These are phyloP conservation scores for Umbelopsis isabellina DNA, from an alignment of 192 early-diverging fungal species.

Conservation along the genomic window DNA sequence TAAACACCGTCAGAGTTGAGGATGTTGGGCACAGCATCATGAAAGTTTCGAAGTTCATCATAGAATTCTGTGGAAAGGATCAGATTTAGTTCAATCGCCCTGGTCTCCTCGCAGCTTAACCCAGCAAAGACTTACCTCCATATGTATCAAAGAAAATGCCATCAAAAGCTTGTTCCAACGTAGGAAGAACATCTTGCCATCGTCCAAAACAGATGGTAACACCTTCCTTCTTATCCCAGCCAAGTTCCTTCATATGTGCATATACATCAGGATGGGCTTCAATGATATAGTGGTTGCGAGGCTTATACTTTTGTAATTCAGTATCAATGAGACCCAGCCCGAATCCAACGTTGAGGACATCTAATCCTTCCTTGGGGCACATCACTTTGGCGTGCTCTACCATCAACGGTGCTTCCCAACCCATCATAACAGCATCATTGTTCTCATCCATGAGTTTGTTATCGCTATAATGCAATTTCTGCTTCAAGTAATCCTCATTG, in stretches of 20 bases:
- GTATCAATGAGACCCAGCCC: constrained; percentile 91
- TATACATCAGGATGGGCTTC: constrained; percentile 98
- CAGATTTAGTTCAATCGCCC: not conserved
- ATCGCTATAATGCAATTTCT: constrained; percentile 81
- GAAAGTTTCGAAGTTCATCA: constrained; percentile 78
- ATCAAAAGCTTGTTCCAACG: constrained; percentile 77
- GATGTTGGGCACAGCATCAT: constrained; percentile 74
- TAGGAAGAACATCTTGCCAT: constrained; percentile 87
- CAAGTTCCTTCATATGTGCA: constrained; percentile 77
- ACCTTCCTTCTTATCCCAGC: constrained; percentile 85
- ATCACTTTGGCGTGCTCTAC: constrained; percentile 82
- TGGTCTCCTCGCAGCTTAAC: not conserved
- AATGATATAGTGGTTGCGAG: constrained; percentile 84
- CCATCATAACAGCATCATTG: constrained; percentile 97
- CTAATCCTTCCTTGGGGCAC: constrained; percentile 56
- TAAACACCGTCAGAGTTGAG: constrained; percentile 79
- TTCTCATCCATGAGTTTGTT: constrained; percentile 82
- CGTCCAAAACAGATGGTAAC: constrained; percentile 88
- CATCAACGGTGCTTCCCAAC: constrained; percentile 96
- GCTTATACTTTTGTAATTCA: constrained; percentile 74
- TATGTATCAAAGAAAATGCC: constrained; percentile 96
- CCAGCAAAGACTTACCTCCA: constrained; percentile 46
- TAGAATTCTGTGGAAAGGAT: constrained; percentile 71
- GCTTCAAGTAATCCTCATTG: constrained; percentile 79
- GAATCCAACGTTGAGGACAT: constrained; percentile 82